Percentiles rank a stretch among this genome's conserved stretches.
Evolutionary conservation across 306 rosid genomes (phyloP).

Genomic region (Delonix regia): DNA sequence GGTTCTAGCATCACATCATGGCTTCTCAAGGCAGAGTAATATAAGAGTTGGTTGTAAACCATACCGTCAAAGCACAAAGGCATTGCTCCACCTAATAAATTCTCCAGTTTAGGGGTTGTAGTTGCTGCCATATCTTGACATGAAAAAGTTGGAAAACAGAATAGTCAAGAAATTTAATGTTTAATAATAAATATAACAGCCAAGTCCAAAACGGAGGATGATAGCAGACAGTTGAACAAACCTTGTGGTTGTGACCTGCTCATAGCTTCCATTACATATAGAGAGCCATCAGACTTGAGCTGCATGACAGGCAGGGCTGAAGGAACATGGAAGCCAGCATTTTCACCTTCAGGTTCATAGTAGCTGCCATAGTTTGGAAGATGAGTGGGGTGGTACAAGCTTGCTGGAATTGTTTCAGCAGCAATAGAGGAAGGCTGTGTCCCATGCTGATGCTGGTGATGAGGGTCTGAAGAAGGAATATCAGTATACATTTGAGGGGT

Average conservation of each 20-base stretch:
- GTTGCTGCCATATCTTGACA: constrained; percentile 57
- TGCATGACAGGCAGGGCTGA: constrained; percentile 50
- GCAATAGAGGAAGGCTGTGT: constrained; percentile 47
- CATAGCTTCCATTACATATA: constrained; percentile 69
- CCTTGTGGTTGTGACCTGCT: constrained; percentile 73
- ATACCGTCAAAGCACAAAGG: constrained; percentile 73
- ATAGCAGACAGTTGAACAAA: constrained; percentile 35
- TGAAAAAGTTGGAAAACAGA: constrained; percentile 12
- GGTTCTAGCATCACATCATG: constrained; percentile 46
- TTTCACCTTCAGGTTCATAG: constrained; percentile 62
- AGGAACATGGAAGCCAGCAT: constrained; percentile 48
- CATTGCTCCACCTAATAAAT: constrained; percentile 6
- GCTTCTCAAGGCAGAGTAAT: constrained; percentile 43
- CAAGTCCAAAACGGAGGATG: neutral
- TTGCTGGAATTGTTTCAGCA: constrained; percentile 42
- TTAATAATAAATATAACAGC: neutral
- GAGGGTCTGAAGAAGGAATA: constrained; percentile 39
- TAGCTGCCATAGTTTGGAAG: constrained; percentile 61
- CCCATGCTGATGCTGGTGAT: constrained; percentile 14
- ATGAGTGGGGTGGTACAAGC: constrained; percentile 51
- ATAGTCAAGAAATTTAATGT: constrained; percentile 19
- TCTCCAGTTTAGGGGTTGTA: constrained; percentile 80
- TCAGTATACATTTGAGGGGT: constrained; percentile 68
- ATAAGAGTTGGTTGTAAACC: constrained; percentile 55
- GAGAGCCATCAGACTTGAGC: constrained; percentile 81